phyloP scores from a whole-genome alignment of 148 eudicot species.

The Camellia japonica region DNA sequence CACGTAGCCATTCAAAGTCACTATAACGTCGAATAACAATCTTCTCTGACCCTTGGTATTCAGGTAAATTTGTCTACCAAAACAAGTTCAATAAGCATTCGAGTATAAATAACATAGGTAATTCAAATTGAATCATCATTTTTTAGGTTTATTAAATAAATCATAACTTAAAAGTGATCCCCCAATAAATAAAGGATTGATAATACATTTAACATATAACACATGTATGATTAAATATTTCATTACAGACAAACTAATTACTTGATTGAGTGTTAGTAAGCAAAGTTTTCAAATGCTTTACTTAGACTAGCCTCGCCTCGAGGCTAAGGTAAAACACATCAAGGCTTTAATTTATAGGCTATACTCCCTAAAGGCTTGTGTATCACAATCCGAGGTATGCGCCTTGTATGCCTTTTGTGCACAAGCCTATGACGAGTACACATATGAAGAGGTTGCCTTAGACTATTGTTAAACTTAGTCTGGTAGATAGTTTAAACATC shows the following conservation, averaged over 20 bases:
- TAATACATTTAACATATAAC: not conserved
- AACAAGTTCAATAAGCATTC: slow-evolving; percentile 11
- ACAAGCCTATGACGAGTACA: no score
- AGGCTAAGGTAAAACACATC: no score
- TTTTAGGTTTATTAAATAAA: not conserved
- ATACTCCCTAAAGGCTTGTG: no score
- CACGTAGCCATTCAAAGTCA: slow-evolving; percentile 94
- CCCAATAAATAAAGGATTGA: no score
- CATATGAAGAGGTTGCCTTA: no score
- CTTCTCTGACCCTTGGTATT: slow-evolving; percentile 88
- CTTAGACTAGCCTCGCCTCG: no score
- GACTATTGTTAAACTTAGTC: no score
- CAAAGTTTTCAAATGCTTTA: no score
- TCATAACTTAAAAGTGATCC: not conserved
- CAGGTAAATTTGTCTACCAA: slow-evolving; percentile 89
- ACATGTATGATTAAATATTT: not conserved
- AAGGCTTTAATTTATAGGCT: no score
- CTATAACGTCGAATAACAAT: slow-evolving; percentile 91
- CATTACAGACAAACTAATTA: not conserved
- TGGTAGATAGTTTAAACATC: no score
- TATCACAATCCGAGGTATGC: no score
- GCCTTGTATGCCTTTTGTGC: no score
- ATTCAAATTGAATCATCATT: not conserved
- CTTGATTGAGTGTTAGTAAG: not conserved
- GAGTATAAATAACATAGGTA: not conserved